Evolutionary conservation across 176 grass and related monocot species (phyloP).

Genomic region (Juncus inflexus): DNA sequence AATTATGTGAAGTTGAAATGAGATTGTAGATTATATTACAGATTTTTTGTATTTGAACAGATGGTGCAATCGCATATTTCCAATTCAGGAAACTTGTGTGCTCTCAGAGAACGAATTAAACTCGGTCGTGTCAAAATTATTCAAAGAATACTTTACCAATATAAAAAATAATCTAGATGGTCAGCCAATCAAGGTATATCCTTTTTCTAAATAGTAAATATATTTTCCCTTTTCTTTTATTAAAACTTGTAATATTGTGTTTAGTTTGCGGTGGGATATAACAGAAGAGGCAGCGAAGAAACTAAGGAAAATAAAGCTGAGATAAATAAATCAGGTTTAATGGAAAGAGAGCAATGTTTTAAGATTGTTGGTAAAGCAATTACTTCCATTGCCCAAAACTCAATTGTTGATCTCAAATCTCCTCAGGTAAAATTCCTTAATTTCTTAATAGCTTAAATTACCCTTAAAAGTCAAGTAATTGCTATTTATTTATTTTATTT

Average conservation of each 20-base stretch:
- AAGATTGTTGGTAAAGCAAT: conserved; percentile 70
- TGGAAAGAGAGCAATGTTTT: conserved; percentile 81
- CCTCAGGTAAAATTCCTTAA: conserved; percentile 58
- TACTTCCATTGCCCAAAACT: conserved; percentile 50
- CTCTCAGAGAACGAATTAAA: conserved; percentile 61
- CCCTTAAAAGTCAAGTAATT: too few relatives aligned
- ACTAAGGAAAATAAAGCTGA: conserved; percentile 45
- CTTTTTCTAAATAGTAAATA: conserved; percentile 2
- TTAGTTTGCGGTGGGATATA: conserved; percentile 92
- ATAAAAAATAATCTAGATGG: conserved; percentile 37
- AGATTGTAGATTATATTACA: background rate
- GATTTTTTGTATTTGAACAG: conserved; percentile 38
- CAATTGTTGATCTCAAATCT: conserved; percentile 78
- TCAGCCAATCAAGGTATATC: conserved; percentile 52
- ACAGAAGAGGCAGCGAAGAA: conserved; percentile 79
- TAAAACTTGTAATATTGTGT: conserved; percentile 2
- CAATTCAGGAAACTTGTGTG: conserved; percentile 89
- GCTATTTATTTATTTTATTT: background rate
- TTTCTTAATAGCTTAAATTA: background rate
- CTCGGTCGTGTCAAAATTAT: conserved; percentile 67
- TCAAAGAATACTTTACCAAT: conserved; percentile 44
- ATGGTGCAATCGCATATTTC: conserved; percentile 94
- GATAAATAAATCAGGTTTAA: conserved; percentile 54
- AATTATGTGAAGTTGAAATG: background rate
- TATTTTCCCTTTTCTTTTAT: background rate